Conservation (phyloP, 2,329 filamentous ascomycete genomes). For the Chaetomiaceae sp. region DNA sequence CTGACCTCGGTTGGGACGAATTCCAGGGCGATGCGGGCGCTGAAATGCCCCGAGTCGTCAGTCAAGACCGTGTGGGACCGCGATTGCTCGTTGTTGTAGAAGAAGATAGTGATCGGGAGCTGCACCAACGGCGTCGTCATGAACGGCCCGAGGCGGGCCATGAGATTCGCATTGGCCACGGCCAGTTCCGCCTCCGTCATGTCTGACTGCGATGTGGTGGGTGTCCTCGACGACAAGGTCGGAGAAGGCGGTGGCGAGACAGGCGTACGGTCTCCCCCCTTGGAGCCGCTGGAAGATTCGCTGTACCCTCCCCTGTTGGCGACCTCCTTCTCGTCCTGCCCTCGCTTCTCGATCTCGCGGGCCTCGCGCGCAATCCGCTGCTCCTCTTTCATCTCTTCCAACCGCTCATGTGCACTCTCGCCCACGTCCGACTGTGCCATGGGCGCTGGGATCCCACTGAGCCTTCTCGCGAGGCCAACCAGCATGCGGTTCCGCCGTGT, state of each 20-base stretch:
- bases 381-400: constrained; percentile 49
- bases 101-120: constrained; percentile 83
- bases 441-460: constrained; percentile 80
- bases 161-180: constrained; percentile 78
- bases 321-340: constrained; percentile 64
- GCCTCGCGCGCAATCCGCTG: constrained; percentile 71
- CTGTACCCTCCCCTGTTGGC: constrained; percentile 71
- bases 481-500: constrained; percentile 81
- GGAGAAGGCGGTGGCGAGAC: constrained; percentile 43
- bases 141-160: constrained; percentile 84
- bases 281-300: constrained; percentile 51
- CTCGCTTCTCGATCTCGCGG: constrained; percentile 67
- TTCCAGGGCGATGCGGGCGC: constrained; percentile 70
- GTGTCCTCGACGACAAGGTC: constrained; percentile 35
- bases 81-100: constrained; percentile 81
- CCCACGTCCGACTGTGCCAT: constrained; percentile 35
- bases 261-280: constrained; percentile 35
- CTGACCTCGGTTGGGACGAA: constrained; percentile 89
- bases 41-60: constrained; percentile 85
- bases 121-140: constrained; percentile 76
- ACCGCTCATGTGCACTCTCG: constrained; percentile 34
- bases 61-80: constrained; percentile 81
- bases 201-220: constrained; percentile 37
- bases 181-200: constrained; percentile 73
- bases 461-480: constrained; percentile 76